A percentile compares a stretch with the other conserved stretches of the same genome.
Conservation (phyloP, 148 eudicot genomes). For the Silene uniflora region DNA sequence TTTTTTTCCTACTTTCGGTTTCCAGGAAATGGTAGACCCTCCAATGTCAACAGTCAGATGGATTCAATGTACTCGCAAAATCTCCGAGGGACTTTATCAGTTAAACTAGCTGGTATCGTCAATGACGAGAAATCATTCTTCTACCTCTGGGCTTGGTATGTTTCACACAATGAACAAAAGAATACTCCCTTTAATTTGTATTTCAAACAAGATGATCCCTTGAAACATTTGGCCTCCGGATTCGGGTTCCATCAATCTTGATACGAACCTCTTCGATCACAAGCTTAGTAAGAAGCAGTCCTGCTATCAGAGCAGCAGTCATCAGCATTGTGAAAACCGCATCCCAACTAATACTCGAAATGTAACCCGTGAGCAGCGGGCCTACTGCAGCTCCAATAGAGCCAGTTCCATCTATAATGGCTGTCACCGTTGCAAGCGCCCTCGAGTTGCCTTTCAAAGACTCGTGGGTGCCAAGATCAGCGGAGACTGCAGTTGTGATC, state of each 20-base stretch:
- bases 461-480: conserved; percentile 86
- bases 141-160: no score
- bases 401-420: conserved; percentile 97
- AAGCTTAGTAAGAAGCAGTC: conserved; percentile 71
- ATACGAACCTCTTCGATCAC: conserved; percentile 63
- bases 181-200: neutral
- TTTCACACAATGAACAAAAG: no score
- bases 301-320: conserved; percentile 75
- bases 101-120: conserved; percentile 5
- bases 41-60: neutral
- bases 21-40: conserved; percentile 3
- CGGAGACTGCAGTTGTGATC: conserved; percentile 93
- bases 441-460: conserved; percentile 65
- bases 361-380: conserved; percentile 75
- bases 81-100: conserved; percentile 1
- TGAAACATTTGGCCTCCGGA: conserved; percentile 24
- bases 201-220: conserved; percentile 38
- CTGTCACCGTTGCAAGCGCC: conserved; percentile 89
- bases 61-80: conserved; percentile 10
- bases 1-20: neutral
- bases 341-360: conserved; percentile 70
- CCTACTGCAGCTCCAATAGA: conserved; percentile 94
- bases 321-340: conserved; percentile 84
- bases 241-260: conserved; percentile 44
- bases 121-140: no score